Conservation (phyloP, 805 yeast genomes). For the Starmerella davenportii region DNA sequence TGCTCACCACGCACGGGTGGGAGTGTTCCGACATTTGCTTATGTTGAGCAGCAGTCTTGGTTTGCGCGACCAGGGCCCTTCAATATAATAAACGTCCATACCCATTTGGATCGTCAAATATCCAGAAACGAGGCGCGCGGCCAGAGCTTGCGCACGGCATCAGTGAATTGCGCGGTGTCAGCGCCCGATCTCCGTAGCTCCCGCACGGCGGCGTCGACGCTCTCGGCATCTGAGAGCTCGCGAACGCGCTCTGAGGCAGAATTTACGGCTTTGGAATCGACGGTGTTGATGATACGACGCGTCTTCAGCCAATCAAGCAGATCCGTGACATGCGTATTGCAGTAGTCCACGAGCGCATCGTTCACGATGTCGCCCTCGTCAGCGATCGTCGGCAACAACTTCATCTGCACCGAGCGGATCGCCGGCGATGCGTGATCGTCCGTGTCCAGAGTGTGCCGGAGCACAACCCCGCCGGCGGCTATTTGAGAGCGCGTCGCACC, state of each 20-base stretch:
- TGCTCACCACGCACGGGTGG: too few species aligned
- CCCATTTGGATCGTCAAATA: neutral
- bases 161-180: slow-evolving; percentile 4
- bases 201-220: slow-evolving; percentile 6
- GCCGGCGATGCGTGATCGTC: slow-evolving; percentile 31
- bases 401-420: slow-evolving; percentile 22
- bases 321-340: slow-evolving; percentile 15
- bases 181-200: slow-evolving; percentile 9
- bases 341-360: slow-evolving; percentile 15
- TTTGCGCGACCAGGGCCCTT: too few species aligned
- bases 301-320: slow-evolving; percentile 18
- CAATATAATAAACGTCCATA: neutral
- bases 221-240: slow-evolving; percentile 1
- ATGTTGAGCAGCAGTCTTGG: too few species aligned
- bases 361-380: slow-evolving; percentile 15
- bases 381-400: slow-evolving; percentile 16
- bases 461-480: slow-evolving; percentile 22
- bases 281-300: slow-evolving; percentile 10
- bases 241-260: slow-evolving; percentile 2
- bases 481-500: slow-evolving; percentile 20
- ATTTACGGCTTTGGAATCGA: slow-evolving; percentile 9
- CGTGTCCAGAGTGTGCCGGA: slow-evolving; percentile 21
- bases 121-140: slow-evolving; percentile 10
- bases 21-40: too few species aligned
- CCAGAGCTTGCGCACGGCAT: slow-evolving; percentile 9